phyloP scores from a whole-genome alignment of 2,329 filamentous ascomycete genomes.

The Neopestalotiopsis sp. region DNA sequence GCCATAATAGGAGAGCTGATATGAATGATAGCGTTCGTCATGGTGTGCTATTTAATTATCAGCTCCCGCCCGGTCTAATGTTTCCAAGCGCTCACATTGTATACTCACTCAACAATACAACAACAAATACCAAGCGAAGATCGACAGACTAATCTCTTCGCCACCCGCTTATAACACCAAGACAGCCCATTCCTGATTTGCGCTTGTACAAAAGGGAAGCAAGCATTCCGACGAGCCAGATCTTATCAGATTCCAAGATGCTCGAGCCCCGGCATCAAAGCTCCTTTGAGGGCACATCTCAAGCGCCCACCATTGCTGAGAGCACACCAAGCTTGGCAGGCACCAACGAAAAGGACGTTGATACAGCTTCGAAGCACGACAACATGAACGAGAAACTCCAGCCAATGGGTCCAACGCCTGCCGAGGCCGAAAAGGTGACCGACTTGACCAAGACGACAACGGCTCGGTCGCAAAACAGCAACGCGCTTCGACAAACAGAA shows the following conservation, averaged over 20 bases:
- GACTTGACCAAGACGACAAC: constrained; percentile 31
- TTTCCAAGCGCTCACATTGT: not conserved
- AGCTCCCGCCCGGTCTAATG: not conserved
- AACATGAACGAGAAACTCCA: not conserved
- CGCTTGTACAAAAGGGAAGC: not conserved
- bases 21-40: not conserved
- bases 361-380: constrained; percentile 21
- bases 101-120: not conserved
- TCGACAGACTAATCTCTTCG: not conserved
- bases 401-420: constrained; percentile 17
- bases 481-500: constrained; percentile 27
- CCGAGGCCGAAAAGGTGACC: constrained; percentile 22
- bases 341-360: constrained; percentile 27
- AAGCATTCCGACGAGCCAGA: not conserved
- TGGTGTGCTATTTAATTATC: not conserved
- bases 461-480: constrained; percentile 30
- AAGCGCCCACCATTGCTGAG: constrained; percentile 30
- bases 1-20: not conserved
- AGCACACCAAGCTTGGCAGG: constrained; percentile 25
- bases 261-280: constrained; percentile 1
- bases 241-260: constrained; percentile 7
- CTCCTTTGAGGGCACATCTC: constrained; percentile 17
- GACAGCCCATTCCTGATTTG: not conserved
- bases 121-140: not conserved
- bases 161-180: not conserved